These are phyloP conservation scores for Coniochaeta sp. DNA, from an alignment of 2,329 filamentous ascomycete genomes.

Conservation along the genomic window DNA sequence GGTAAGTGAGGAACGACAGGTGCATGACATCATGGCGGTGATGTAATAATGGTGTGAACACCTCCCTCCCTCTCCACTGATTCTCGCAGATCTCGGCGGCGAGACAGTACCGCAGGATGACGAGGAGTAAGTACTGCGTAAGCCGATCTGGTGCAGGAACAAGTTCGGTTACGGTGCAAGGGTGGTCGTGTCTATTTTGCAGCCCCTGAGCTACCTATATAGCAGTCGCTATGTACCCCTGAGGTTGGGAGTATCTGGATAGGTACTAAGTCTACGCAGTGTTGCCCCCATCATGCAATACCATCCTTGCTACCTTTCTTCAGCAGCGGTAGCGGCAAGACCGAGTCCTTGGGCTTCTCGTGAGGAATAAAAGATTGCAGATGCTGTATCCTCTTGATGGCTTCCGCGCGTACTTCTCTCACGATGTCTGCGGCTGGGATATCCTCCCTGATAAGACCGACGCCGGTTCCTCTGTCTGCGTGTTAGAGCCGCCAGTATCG, in stretches of 20 bases:
- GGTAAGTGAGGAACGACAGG: background rate
- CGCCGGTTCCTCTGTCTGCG: conserved; percentile 28
- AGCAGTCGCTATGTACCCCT: no score
- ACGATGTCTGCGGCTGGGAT: conserved; percentile 36
- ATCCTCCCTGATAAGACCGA: conserved; percentile 34
- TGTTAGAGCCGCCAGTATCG: background rate
- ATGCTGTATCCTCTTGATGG: conserved; percentile 24
- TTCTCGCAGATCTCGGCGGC: background rate
- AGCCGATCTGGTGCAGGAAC: no score
- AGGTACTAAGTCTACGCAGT: no score
- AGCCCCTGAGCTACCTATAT: no score
- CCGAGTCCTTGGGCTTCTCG: background rate
- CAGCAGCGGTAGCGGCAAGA: background rate
- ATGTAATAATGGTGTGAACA: conserved; percentile 5
- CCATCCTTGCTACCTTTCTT: background rate
- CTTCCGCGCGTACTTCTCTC: conserved; percentile 28
- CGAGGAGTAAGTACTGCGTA: no score
- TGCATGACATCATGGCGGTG: conserved; percentile 11
- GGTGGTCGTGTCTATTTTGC: no score
- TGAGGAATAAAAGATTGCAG: conserved; percentile 14
- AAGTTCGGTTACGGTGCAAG: no score
- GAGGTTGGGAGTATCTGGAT: no score
- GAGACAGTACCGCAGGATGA: background rate
- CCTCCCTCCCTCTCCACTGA: background rate
- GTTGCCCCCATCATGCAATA: background rate